Evolutionary conservation across 441 rosid genomes (phyloP).

Genomic region (Corymbia calophylla): DNA sequence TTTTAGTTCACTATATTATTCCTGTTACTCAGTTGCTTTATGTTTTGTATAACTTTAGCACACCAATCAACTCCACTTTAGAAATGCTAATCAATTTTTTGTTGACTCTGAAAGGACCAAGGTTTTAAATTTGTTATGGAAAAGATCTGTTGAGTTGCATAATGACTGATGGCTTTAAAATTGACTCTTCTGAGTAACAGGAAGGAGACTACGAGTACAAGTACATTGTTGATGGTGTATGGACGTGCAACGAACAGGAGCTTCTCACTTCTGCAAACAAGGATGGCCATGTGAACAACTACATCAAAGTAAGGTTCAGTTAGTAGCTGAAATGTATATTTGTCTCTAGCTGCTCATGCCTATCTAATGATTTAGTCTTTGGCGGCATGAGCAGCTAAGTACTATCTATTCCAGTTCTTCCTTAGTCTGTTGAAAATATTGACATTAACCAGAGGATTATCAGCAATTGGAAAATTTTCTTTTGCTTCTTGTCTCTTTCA

Average conservation of each 20-base stretch:
- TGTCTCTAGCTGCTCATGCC: neutral
- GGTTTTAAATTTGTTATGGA: neutral
- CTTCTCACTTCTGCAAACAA: constrained; percentile 53
- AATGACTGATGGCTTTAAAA: neutral
- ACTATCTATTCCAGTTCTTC: neutral
- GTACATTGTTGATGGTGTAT: constrained; percentile 77
- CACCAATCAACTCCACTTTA: neutral
- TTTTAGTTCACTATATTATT: neutral
- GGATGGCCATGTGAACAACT: constrained; percentile 84
- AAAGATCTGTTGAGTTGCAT: neutral
- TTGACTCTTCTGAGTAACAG: constrained; percentile 31
- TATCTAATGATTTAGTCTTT: neutral
- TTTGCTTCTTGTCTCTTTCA: neutral
- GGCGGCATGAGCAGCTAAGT: neutral
- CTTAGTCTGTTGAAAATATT: neutral
- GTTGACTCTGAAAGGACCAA: neutral
- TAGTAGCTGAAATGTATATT: neutral
- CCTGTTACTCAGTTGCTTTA: neutral
- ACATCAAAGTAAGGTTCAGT: constrained; percentile 39
- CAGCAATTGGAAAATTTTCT: neutral
- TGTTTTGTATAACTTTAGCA: neutral
- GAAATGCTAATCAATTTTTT: neutral
- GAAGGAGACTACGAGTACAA: constrained; percentile 92
- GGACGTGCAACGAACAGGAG: constrained; percentile 57
- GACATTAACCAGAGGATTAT: too few species aligned